Conservation (phyloP, 2,329 filamentous ascomycete species). For the Curvularia hawaiiensis region DNA sequence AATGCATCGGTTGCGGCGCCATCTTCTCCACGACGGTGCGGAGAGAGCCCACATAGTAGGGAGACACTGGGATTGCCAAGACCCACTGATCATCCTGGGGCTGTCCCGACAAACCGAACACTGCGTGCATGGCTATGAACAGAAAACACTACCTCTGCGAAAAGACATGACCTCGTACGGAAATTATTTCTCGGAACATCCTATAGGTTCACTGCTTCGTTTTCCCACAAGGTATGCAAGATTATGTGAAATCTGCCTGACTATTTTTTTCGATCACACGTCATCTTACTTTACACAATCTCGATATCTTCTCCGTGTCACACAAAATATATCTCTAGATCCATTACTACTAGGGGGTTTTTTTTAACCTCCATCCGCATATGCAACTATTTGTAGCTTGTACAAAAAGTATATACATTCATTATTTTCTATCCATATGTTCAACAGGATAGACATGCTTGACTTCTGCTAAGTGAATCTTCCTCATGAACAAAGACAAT, state of each 20-base stretch:
- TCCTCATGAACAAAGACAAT: not conserved
- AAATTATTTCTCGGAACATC: not conserved
- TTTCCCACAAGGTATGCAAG: not conserved
- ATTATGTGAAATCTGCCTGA: not conserved
- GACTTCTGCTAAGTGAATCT: not conserved
- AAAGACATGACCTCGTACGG: not conserved
- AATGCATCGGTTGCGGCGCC: not conserved
- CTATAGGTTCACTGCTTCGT: not conserved
- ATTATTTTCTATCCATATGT: not conserved
- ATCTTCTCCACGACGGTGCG: not conserved
- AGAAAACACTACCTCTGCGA: not conserved
- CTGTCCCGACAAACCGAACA: not conserved
- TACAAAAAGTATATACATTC: not conserved
- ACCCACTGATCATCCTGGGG: not conserved
- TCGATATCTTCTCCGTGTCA: not conserved
- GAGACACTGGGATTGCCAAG: slow-evolving; percentile 4
- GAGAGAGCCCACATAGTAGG: not conserved
- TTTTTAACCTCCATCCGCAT: not conserved
- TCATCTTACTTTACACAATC: not conserved
- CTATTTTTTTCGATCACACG: not conserved
- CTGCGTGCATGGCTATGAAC: not conserved
- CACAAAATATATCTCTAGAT: not conserved
- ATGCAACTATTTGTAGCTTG: not conserved
- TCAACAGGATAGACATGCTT: not conserved
- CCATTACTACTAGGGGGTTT: not conserved